A percentile compares a stretch with the other conserved stretches of the same genome.
Evolutionary conservation across 169 alveolate species (phyloP).

Genomic region (Eimeria sp.): DNA sequence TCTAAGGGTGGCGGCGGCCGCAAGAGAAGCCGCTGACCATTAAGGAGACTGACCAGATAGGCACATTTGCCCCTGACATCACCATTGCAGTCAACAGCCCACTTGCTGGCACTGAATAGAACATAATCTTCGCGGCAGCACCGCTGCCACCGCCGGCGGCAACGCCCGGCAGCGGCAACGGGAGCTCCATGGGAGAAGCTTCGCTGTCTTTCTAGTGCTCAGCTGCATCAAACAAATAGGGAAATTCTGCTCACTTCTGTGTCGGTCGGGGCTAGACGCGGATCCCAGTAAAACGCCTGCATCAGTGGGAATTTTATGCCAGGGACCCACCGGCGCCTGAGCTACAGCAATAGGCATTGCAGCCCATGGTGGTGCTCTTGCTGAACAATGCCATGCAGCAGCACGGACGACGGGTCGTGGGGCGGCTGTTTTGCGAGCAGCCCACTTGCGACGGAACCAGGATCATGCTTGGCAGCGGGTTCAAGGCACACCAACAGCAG

Average conservation of each 20-base stretch:
- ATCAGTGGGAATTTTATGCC: background rate
- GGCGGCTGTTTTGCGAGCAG: slow-evolving; percentile 34
- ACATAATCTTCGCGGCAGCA: background rate
- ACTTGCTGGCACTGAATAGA: background rate
- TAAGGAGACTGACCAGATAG: background rate
- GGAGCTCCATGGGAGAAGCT: background rate
- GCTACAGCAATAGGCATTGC: background rate
- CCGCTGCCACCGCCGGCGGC: background rate
- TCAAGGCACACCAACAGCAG: slow-evolving; percentile 4
- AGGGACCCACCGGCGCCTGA: background rate
- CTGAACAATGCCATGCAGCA: slow-evolving; percentile 67
- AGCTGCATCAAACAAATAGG: background rate
- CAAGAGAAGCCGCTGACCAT: background rate
- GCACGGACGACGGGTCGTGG: slow-evolving; percentile 71
- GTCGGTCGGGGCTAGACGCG: background rate
- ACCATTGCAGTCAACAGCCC: background rate
- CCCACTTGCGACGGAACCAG: slow-evolving; percentile 32
- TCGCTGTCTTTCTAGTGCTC: background rate
- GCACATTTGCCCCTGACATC: slow-evolving; percentile 2
- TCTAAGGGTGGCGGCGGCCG: background rate
- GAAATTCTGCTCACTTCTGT: background rate
- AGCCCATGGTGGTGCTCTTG: background rate
- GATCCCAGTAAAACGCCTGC: background rate
- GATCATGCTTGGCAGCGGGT: background rate
- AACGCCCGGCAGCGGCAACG: background rate